Percentiles rank a stretch among this genome's conserved stretches.
These are phyloP conservation scores for Keithomyces neogunnii DNA, from an alignment of 2,329 filamentous ascomycete genomes.

Conservation along the genomic window DNA sequence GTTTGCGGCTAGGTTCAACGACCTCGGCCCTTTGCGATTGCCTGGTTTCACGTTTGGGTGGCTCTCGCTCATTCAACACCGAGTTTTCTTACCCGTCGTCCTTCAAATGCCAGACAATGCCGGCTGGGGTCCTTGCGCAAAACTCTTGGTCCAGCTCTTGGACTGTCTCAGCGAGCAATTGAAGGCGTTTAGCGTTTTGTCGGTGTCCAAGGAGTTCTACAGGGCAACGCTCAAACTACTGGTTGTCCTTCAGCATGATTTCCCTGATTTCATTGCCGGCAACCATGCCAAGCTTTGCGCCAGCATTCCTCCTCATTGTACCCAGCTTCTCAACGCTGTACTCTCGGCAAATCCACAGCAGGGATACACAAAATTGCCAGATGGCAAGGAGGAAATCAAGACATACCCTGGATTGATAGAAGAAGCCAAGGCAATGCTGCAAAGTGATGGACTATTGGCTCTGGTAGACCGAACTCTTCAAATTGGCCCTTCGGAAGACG, in stretches of 20 bases:
- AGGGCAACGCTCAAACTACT: conserved; percentile 75
- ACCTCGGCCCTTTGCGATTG: conserved; percentile 67
- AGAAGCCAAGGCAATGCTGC: conserved; percentile 50
- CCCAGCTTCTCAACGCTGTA: conserved; percentile 81
- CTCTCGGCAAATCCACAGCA: conserved; percentile 73
- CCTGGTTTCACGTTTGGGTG: conserved; percentile 81
- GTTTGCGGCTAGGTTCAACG: conserved; percentile 62
- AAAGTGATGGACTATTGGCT: conserved; percentile 45
- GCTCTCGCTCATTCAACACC: conserved; percentile 74
- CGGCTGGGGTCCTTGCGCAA: conserved; percentile 71
- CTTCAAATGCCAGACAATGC: conserved; percentile 57
- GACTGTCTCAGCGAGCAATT: conserved; percentile 71
- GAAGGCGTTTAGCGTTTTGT: conserved; percentile 60
- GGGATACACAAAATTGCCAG: conserved; percentile 55
- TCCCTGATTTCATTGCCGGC: conserved; percentile 83
- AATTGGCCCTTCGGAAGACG: conserved; percentile 59
- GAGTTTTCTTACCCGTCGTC: conserved; percentile 73
- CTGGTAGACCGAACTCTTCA: conserved; percentile 52
- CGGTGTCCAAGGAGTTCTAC: conserved; percentile 74
- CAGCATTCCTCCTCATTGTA: conserved; percentile 73
- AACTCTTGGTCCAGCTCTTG: conserved; percentile 64
- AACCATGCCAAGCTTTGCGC: conserved; percentile 78
- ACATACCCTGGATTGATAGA: conserved; percentile 57
- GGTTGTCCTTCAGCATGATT: conserved; percentile 84
- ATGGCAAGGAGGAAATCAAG: conserved; percentile 64